Evolutionary conservation across 495 filamentous ascomycete species (phyloP).

Genomic region (Trichoderma parareesei): DNA sequence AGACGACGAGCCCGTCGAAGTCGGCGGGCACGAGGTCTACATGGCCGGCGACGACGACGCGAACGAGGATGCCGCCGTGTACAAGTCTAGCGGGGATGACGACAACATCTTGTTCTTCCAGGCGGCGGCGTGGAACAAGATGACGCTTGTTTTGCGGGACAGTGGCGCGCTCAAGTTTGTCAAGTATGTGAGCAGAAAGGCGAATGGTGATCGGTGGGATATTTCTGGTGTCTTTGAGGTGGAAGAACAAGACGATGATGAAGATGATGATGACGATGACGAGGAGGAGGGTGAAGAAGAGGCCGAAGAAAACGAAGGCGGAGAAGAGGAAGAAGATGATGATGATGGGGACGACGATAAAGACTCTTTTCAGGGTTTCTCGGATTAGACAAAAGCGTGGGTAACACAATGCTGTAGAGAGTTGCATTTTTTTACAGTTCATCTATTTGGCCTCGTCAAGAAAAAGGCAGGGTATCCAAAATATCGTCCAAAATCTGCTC

Average conservation of each 20-base stretch:
- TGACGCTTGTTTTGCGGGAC: slow-evolving; percentile 85
- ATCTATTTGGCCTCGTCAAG: background rate
- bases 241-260: slow-evolving; percentile 27
- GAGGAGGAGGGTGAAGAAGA: slow-evolving; percentile 20
- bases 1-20: slow-evolving; percentile 35
- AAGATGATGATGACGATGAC: slow-evolving; percentile 29
- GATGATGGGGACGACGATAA: slow-evolving; percentile 33
- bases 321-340: slow-evolving; percentile 17
- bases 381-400: slow-evolving; percentile 18
- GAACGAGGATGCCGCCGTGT: slow-evolving; percentile 75
- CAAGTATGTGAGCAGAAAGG: slow-evolving; percentile 81
- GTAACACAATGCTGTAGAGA: background rate
- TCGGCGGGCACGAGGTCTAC: slow-evolving; percentile 86
- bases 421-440: background rate
- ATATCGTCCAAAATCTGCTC: background rate
- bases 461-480: background rate
- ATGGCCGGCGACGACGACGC: slow-evolving; percentile 80
- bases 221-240: slow-evolving; percentile 62
- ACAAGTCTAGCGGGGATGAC: slow-evolving; percentile 72
- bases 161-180: slow-evolving; percentile 81
- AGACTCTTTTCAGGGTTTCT: slow-evolving; percentile 42
- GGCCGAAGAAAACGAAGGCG: slow-evolving; percentile 37
- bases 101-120: slow-evolving; percentile 88
- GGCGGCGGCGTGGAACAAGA: slow-evolving; percentile 79
- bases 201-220: slow-evolving; percentile 91